phyloP scores from a whole-genome alignment of 257 asterid species.

The Nicotiana benthamiana region DNA sequence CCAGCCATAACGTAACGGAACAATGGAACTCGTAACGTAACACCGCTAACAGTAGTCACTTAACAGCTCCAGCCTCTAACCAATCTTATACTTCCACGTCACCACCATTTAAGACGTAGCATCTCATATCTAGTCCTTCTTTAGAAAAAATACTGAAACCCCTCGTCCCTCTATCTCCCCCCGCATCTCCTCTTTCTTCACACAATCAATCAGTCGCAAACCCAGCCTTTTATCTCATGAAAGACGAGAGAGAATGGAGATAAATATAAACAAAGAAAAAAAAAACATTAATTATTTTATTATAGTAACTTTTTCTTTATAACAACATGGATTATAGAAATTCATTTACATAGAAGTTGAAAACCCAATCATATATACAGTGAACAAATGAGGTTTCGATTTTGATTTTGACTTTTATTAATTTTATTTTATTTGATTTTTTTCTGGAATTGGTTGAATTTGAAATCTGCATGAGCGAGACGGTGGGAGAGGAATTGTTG shows the following conservation, averaged over 20 bases:
- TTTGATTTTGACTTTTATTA: background rate
- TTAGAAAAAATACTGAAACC: background rate
- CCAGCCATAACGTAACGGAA: background rate
- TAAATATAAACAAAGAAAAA: no score
- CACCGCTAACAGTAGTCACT: background rate
- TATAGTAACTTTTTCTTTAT: no score
- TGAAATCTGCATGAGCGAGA: slow-evolving; percentile 39
- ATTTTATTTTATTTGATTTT: background rate
- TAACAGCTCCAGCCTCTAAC: background rate
- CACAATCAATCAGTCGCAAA: background rate
- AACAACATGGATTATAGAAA: background rate
- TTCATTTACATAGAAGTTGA: no score
- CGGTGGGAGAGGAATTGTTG: slow-evolving; percentile 30
- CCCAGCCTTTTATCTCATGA: background rate
- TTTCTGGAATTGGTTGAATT: background rate
- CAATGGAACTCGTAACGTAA: background rate
- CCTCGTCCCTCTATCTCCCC: slow-evolving; percentile 8
- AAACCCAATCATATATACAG: no score
- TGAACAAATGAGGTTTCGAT: background rate
- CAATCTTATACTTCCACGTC: background rate
- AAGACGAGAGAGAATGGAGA: background rate
- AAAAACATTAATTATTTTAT: background rate
- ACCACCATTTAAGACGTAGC: background rate
- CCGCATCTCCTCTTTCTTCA: slow-evolving; percentile 4
- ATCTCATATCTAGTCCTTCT: background rate